phyloP scores from a whole-genome alignment of 2,329 filamentous ascomycete genomes.

The Pyrenophora tritici-repentis region DNA sequence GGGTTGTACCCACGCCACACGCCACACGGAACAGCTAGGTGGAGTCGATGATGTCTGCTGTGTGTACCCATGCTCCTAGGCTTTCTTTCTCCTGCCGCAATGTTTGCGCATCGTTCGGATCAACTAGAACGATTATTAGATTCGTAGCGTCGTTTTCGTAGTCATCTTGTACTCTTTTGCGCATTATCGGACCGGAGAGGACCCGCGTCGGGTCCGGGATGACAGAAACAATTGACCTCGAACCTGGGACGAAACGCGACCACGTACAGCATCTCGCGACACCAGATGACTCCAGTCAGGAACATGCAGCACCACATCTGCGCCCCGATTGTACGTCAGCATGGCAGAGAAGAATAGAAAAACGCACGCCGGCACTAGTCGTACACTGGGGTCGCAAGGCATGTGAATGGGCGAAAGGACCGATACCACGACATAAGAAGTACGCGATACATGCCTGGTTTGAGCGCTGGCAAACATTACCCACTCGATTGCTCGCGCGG shows the following conservation, averaged over 20 bases:
- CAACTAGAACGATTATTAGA: too few species aligned
- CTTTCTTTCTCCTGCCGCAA: neutral
- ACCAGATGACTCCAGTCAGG: neutral
- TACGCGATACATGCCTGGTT: conserved; percentile 59
- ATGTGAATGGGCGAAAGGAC: conserved; percentile 53
- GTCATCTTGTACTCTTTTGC: too few species aligned
- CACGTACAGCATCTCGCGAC: conserved; percentile 3
- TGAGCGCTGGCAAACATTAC: conserved; percentile 68
- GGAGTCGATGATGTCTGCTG: conserved; percentile 7
- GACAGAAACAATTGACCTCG: conserved; percentile 13
- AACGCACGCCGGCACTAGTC: conserved; percentile 24
- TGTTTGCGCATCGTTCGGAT: too few species aligned
- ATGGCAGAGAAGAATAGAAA: conserved; percentile 19
- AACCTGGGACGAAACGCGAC: conserved; percentile 9
- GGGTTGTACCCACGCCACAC: too few species aligned
- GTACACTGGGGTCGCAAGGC: conserved; percentile 24
- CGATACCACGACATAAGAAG: conserved; percentile 46
- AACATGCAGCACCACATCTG: conserved; percentile 1
- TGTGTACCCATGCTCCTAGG: neutral
- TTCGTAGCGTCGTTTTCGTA: too few species aligned
- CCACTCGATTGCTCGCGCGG: conserved; percentile 63
- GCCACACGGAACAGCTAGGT: neutral
- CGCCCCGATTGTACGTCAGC: conserved; percentile 1
- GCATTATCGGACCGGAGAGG: conserved; percentile 7
- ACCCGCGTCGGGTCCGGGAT: conserved; percentile 1